Percentiles rank a stretch among this genome's conserved stretches.
These are phyloP conservation scores for Carpinus viminea DNA, from an alignment of 306 rosid species.

Conservation along the genomic window DNA sequence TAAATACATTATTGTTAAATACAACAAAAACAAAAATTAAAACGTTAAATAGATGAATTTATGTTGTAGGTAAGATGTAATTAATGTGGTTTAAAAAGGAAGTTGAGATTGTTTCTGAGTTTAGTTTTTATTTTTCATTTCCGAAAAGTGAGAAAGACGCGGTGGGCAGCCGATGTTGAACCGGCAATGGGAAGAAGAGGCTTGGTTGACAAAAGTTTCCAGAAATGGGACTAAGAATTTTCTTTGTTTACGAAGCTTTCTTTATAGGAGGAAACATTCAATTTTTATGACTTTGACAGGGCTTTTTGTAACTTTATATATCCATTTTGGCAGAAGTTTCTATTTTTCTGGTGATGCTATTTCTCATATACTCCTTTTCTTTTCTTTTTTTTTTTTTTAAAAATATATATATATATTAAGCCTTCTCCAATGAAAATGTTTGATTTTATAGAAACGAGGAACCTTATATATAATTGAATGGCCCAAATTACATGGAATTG, in stretches of 20 bases:
- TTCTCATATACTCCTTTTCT: too few relatives aligned
- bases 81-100: background rate
- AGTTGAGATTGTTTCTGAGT: background rate
- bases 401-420: too few relatives aligned
- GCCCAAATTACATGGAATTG: too few relatives aligned
- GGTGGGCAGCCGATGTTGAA: conserved; percentile 6
- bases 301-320: background rate
- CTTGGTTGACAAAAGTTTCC: background rate
- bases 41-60: too few relatives aligned
- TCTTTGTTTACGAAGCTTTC: background rate
- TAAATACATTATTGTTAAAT: too few relatives aligned
- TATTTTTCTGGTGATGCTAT: too few relatives aligned
- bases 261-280: background rate
- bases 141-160: background rate
- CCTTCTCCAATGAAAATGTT: too few relatives aligned
- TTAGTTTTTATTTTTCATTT: background rate
- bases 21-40: too few relatives aligned
- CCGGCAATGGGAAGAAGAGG: conserved; percentile 1
- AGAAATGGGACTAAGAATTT: background rate
- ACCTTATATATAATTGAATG: too few relatives aligned
- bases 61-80: background rate
- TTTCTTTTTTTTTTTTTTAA: too few relatives aligned
- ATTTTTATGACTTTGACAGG: background rate
- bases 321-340: background rate
- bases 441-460: too few relatives aligned